Evolutionary conservation across 331 rosid genomes (phyloP).

Genomic region (Quercus tomentella): DNA sequence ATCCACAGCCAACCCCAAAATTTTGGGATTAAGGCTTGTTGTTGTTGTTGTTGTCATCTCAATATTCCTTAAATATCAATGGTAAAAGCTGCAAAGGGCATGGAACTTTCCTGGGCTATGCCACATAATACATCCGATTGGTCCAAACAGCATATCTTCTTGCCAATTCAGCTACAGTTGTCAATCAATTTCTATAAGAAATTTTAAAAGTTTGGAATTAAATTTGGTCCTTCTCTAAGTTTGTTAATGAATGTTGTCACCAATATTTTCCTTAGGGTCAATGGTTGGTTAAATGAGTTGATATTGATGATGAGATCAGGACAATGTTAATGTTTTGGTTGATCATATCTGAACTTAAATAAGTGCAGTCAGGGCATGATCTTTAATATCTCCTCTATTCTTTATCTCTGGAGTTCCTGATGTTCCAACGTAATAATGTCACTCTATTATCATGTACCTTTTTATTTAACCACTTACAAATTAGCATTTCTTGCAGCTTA

Average conservation of each 20-base stretch:
- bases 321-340: background rate
- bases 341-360: background rate
- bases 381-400: background rate
- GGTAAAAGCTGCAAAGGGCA: no score
- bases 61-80: no score
- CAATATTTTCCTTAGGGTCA: background rate
- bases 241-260: no score
- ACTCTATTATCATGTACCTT: background rate
- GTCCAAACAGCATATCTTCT: background rate
- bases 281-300: background rate
- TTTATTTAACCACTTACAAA: background rate
- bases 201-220: no score
- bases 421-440: background rate
- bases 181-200: background rate
- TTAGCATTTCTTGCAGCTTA: slow-evolving; percentile 50
- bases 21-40: no score
- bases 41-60: no score
- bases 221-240: no score
- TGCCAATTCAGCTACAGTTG: background rate
- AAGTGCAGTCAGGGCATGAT: background rate
- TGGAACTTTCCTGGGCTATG: background rate
- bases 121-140: background rate
- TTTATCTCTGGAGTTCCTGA: background rate
- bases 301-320: background rate
- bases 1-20: no score